These are phyloP conservation scores for Lichtheimia ramosa DNA, from an alignment of 371 early-diverging fungal genomes.

Conservation along the genomic window DNA sequence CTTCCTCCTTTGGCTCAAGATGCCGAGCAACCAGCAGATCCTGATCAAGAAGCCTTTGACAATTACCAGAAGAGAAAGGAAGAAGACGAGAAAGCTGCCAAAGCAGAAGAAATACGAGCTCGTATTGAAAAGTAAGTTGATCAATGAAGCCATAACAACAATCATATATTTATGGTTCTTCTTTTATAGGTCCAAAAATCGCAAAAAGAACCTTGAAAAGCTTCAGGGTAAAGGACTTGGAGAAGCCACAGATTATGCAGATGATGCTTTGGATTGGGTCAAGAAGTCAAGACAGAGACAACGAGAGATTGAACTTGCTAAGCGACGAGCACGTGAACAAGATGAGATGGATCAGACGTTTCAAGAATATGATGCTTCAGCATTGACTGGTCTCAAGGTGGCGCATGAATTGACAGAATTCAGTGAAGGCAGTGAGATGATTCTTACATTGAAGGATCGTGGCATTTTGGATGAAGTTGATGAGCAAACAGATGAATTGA, in stretches of 20 bases:
- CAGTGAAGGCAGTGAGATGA: slow-evolving; percentile 72
- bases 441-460: slow-evolving; percentile 87
- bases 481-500: slow-evolving; percentile 76
- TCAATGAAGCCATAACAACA: background rate
- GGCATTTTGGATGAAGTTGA: slow-evolving; percentile 71
- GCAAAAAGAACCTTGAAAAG: slow-evolving; percentile 55
- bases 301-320: slow-evolving; percentile 55
- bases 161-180: slow-evolving; percentile 4
- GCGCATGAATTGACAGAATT: slow-evolving; percentile 76
- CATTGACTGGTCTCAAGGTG: slow-evolving; percentile 77
- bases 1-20: slow-evolving; percentile 63
- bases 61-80: slow-evolving; percentile 61
- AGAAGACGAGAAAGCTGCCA: slow-evolving; percentile 46
- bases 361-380: slow-evolving; percentile 42
- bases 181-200: slow-evolving; percentile 54
- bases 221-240: slow-evolving; percentile 74
- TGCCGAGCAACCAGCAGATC: slow-evolving; percentile 44
- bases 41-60: slow-evolving; percentile 59
- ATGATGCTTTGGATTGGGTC: slow-evolving; percentile 65
- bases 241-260: slow-evolving; percentile 65
- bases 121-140: slow-evolving; percentile 56
- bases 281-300: slow-evolving; percentile 47
- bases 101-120: slow-evolving; percentile 48
- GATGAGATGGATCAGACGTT: slow-evolving; percentile 42
- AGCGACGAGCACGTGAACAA: slow-evolving; percentile 46